Conservation (phyloP, 2,329 filamentous ascomycete genomes). For the Hypoxylon sp. region DNA sequence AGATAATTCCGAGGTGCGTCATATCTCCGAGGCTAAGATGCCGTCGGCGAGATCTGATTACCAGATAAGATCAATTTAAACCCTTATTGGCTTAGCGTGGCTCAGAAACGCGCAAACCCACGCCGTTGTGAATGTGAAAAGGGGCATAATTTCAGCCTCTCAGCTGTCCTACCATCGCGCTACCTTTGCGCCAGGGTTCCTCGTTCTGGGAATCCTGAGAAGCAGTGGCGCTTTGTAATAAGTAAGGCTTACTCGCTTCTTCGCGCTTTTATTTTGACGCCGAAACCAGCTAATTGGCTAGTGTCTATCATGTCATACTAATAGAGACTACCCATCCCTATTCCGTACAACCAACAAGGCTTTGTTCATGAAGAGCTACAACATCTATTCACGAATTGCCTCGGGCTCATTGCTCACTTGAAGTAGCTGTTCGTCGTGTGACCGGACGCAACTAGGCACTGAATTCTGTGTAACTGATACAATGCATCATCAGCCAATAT, state of each 20-base stretch:
- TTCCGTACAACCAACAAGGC: not conserved
- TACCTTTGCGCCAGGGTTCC: conserved; percentile 1
- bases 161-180: not conserved
- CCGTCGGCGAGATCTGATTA: conserved; percentile 21
- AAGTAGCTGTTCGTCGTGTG: not conserved
- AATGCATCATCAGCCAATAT: not conserved
- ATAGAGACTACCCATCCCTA: not conserved
- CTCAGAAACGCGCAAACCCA: not conserved
- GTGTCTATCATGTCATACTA: not conserved
- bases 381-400: not conserved
- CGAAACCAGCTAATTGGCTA: conserved; percentile 4
- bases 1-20: conserved; percentile 19
- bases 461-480: not conserved
- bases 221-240: conserved; percentile 18
- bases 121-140: conserved; percentile 1
- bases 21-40: conserved; percentile 30
- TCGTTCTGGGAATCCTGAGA: conserved; percentile 7
- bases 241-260: conserved; percentile 12
- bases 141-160: conserved; percentile 1
- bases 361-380: not conserved
- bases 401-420: not conserved
- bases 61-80: conserved; percentile 28
- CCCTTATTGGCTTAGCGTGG: conserved; percentile 14
- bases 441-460: not conserved
- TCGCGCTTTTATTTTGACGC: conserved; percentile 27